Conservation (phyloP, 805 yeast species). For the Candida boleticola region DNA sequence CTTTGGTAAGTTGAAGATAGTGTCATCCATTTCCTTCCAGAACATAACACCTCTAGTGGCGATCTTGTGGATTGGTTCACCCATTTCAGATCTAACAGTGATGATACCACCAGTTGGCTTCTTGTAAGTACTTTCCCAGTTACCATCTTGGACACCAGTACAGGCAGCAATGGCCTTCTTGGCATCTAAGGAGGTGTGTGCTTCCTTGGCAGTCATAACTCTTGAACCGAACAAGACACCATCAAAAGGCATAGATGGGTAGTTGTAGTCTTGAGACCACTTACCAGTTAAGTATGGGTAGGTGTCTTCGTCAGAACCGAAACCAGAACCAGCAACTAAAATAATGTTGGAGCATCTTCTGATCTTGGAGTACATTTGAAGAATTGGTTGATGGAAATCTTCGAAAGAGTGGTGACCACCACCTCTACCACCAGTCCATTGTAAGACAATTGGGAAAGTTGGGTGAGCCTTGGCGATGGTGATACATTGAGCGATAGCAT, state of each 20-base stretch:
- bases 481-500: constrained; percentile 82
- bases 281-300: constrained; percentile 97
- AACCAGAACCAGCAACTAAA: constrained; percentile 96
- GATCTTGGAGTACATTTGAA: constrained; percentile 93
- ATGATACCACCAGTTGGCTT: constrained; percentile 96
- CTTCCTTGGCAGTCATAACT: constrained; percentile 97
- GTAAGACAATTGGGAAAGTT: constrained; percentile 91
- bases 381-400: constrained; percentile 97
- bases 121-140: constrained; percentile 95
- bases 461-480: constrained; percentile 95
- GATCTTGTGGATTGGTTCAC: constrained; percentile 98
- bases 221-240: constrained; percentile 96
- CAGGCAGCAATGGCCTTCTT: constrained; percentile 88
- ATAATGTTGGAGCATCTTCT: constrained; percentile 89
- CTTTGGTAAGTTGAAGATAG: constrained; percentile 89
- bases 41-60: constrained; percentile 97
- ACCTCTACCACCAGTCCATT: constrained; percentile 99
- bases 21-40: constrained; percentile 97
- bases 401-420: constrained; percentile 99
- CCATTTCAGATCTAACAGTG: constrained; percentile 98
- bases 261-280: constrained; percentile 85
- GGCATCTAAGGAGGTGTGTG: constrained; percentile 90
- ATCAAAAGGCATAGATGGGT: constrained; percentile 99
- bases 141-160: constrained; percentile 80
- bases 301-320: constrained; percentile 95